phyloP scores from a whole-genome alignment of 2,329 filamentous ascomycete species.

The Aspergillus hiratsukae region DNA sequence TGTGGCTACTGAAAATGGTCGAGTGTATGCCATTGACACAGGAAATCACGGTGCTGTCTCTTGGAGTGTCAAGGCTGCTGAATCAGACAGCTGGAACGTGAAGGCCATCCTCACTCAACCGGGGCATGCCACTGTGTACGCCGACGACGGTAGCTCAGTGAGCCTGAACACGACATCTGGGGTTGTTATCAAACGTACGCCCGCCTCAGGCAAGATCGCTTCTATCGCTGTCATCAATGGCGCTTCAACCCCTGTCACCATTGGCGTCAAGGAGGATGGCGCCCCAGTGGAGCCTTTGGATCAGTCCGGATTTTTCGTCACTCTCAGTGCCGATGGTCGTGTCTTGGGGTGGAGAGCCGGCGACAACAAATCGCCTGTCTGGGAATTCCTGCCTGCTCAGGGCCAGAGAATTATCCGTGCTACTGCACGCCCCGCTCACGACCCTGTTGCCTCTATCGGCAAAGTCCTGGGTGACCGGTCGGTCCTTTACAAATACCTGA shows the following conservation, averaged over 20 bases:
- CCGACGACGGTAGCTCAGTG: slow-evolving; percentile 59
- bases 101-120: slow-evolving; percentile 63
- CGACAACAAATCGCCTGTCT: slow-evolving; percentile 48
- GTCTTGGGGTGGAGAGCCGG: slow-evolving; percentile 42
- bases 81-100: slow-evolving; percentile 61
- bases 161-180: slow-evolving; percentile 45
- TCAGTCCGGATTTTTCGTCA: slow-evolving; percentile 36
- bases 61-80: slow-evolving; percentile 67
- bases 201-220: slow-evolving; percentile 22
- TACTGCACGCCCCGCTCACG: slow-evolving; percentile 65
- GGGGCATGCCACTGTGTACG: slow-evolving; percentile 55
- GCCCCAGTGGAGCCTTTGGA: slow-evolving; percentile 27
- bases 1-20: slow-evolving; percentile 72
- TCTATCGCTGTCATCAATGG: slow-evolving; percentile 30
- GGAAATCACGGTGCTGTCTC: slow-evolving; percentile 67
- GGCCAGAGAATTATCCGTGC: slow-evolving; percentile 66
- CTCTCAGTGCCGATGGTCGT: slow-evolving; percentile 37
- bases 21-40: slow-evolving; percentile 74
- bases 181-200: slow-evolving; percentile 31
- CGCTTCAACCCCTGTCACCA: slow-evolving; percentile 18
- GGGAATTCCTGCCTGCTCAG: slow-evolving; percentile 66
- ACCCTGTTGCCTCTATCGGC: slow-evolving; percentile 91
- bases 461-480: slow-evolving; percentile 85
- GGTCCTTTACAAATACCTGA: slow-evolving; percentile 97
- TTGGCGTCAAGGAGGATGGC: slow-evolving; percentile 36